Base-by-base conservation (phyloP, 2,329 filamentous ascomycete species). In the Metarhizium rileyi region DNA sequence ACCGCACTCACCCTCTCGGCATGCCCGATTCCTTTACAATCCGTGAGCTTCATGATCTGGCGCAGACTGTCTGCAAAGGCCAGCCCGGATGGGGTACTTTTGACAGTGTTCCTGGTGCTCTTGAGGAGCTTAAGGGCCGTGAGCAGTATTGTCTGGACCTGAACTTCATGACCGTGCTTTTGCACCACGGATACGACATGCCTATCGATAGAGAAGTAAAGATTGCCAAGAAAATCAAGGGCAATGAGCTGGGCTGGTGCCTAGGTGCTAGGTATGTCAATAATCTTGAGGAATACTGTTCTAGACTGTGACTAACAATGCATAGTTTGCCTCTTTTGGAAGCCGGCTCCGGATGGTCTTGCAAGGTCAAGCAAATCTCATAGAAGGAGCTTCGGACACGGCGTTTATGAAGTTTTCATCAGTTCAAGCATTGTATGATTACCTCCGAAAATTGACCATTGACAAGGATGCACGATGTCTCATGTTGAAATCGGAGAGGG, bases 1-100 rank as follows among this genome's bases (percentile, higher is more conserved):
- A 98, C 74, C 90, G 94, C 61, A 94, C 87, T 23, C 80, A 87
- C 66, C 88, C 90, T 4, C 81, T 98, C 10, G 94, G 94, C 57
- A 97, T 98, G 90, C 93, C 94, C n/a, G 90, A 95, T 57, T 90
- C 87, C 5, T 98, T 97, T 70, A 96, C 90, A 1, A 74, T 98
- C 30, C 80, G 84, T 46, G 93, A 98, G 73, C 78, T 98, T 62
- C 85, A 90, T 61, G 87, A 94, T 53, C 79, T 97, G 18, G 83
- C 93, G 0, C 76, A 83, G 56, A 85, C 84, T 38, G 94, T 98
- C 10, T 98, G 93, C 68, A 79, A 80, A 51, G 90, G 90, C 28
- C 80, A 86, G 64, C 63, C 73, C 18, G 74, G 77, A 30, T 98
- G 93, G 93, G 83, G 84, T 56, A 76, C 87, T 0, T 98, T 98